Evolutionary conservation across 148 eudicot genomes (phyloP), one percentile per base, ranked within the genome.

Genomic region (Selenicereus undatus): DNA sequence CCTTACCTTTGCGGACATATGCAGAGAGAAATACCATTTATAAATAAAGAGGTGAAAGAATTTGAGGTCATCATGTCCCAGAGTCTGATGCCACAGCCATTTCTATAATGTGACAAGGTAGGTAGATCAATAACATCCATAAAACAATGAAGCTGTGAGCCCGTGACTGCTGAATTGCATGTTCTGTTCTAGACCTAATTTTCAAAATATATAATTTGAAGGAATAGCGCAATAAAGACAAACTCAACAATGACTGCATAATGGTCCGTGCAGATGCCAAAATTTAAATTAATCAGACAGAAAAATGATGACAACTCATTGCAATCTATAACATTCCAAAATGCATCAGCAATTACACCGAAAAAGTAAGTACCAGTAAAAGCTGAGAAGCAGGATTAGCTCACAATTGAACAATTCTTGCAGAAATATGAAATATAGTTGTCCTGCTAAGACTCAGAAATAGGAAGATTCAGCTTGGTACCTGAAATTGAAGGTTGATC

Each of bases 401-500:
- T 71, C 22, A 27, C 30, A 73, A 11, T 69, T 4, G 66, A 50
- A 54, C 11, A 45, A 35, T 13, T 30, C n/a, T 43, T 73, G 43
- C 43, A 39, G 43, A 2, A 39, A 39, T 4, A 39, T 39, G 20
- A 29, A 3, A 43, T 48, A 26, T 45, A 45, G 12, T 43, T 22
- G 13, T 52, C 24, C 50, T 27, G 11, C 14, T 21, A 56, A 35
- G 27, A n/a, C 39, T 10, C 43, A 73, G 32, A 26, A 11, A 50
- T 22, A 18, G 17, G 50, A 22, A 81, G 18, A 56, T 66, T 18
- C 52, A 51, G 68, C 79, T 73, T 35, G 22, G 80, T 83, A 93
- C 99, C 97, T 93, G 89, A 95, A 95, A 82, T 85, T 86, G 82
- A 95, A 84, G 58, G 85, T 85, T 71, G 87, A 82, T 73, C 81